Evolutionary conservation across 352 stramenopile genomes (phyloP).

Genomic region (Globisporangium cederbergense): DNA sequence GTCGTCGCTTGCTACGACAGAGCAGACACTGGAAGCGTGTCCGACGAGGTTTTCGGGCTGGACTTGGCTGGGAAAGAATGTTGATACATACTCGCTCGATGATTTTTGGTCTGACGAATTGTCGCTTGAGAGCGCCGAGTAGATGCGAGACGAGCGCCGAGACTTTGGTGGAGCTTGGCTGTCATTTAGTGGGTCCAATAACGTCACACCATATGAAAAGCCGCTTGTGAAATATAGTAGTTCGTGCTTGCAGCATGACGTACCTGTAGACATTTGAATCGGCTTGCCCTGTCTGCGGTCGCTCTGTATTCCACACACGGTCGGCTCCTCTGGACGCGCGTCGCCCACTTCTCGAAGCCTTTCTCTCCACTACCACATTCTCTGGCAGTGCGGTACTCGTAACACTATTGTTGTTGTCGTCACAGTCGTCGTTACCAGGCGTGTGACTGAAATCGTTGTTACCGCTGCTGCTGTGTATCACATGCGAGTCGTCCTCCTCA

Average conservation of each 20-base stretch:
- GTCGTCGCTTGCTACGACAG: slow-evolving; percentile 47
- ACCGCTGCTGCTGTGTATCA: not conserved
- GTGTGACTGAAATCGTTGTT: not conserved
- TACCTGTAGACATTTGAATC: slow-evolving; percentile 2
- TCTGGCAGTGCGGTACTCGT: not conserved
- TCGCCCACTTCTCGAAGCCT: not conserved
- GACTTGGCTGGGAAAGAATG: slow-evolving; percentile 11
- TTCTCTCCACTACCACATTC: not conserved
- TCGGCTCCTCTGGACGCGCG: slow-evolving; percentile 3
- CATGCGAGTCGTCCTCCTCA: not conserved
- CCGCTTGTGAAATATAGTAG: no score
- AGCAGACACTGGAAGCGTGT: slow-evolving; percentile 58
- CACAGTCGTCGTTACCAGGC: not conserved
- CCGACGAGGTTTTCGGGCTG: slow-evolving; percentile 49
- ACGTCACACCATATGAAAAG: no score
- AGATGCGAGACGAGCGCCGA: slow-evolving; percentile 8
- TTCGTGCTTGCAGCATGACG: not conserved
- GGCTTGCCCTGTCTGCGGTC: not conserved
- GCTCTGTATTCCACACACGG: not conserved
- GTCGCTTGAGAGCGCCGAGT: not conserved
- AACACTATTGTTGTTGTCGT: slow-evolving; percentile 7
- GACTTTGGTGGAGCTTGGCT: slow-evolving; percentile 11
- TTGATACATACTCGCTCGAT: not conserved
- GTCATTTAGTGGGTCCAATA: not conserved
- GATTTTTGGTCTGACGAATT: not conserved